Conservation (phyloP, 1,284 basidiomycete genomes). For the Singerocomus inundabilis region DNA sequence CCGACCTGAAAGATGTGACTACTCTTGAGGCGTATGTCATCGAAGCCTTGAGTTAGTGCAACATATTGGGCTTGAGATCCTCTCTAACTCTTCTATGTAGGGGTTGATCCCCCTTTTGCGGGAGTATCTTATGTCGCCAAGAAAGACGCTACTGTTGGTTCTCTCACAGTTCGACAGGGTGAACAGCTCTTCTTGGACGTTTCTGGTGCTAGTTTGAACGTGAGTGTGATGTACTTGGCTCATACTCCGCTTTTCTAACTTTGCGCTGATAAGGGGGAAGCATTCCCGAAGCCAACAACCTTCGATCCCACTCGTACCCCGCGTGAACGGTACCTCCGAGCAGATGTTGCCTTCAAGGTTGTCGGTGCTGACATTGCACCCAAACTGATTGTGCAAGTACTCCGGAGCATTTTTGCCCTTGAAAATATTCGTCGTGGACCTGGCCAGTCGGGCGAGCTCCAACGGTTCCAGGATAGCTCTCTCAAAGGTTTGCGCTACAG, state of each 20-base stretch:
- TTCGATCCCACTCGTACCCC: constrained; percentile 48
- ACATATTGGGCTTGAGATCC: neutral
- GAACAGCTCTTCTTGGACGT: constrained; percentile 62
- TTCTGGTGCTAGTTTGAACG: constrained; percentile 53
- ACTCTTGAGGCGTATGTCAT: constrained; percentile 52
- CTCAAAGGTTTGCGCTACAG: constrained; percentile 38
- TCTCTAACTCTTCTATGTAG: constrained; percentile 28
- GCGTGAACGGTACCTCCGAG: constrained; percentile 48
- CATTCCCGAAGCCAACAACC: constrained; percentile 48
- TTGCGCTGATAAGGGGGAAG: constrained; percentile 36
- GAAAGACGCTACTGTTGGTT: constrained; percentile 43
- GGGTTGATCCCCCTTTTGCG: constrained; percentile 49
- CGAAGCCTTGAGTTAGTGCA: constrained; percentile 63
- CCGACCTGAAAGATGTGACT: constrained; percentile 37
- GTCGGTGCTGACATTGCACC: constrained; percentile 57
- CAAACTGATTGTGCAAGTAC: constrained; percentile 49
- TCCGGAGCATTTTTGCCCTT: constrained; percentile 50
- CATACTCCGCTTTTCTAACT: neutral
- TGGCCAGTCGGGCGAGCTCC: constrained; percentile 50
- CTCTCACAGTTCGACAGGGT: constrained; percentile 42
- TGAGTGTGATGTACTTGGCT: constrained; percentile 24
- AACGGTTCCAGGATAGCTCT: constrained; percentile 39
- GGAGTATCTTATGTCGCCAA: constrained; percentile 40
- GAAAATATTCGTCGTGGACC: constrained; percentile 52
- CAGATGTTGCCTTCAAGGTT: constrained; percentile 54